Evolutionary conservation across 2,329 filamentous ascomycete species (phyloP).

Genomic region (Beauveria bassiana): DNA sequence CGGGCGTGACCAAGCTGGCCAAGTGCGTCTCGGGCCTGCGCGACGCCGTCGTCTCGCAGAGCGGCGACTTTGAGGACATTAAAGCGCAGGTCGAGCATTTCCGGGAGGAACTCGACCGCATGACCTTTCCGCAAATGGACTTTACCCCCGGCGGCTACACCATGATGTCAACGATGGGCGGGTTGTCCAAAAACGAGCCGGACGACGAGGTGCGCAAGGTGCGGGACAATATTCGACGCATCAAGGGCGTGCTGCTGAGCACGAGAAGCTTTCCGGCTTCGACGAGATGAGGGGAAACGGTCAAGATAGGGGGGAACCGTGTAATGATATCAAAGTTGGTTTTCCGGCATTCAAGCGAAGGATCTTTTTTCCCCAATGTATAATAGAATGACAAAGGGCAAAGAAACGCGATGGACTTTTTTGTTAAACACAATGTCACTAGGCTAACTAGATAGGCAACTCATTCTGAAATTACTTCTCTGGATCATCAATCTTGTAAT

Average conservation of each 20-base stretch:
- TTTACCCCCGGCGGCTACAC: conserved; percentile 28
- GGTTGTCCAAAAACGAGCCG: conserved; percentile 40
- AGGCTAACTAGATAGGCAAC: not conserved
- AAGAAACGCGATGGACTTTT: too few relatives aligned
- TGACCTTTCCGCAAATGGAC: conserved; percentile 40
- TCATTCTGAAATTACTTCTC: conserved; percentile 10
- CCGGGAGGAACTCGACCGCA: conserved; percentile 55
- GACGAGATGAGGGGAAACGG: conserved; percentile 18
- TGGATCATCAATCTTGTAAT: conserved; percentile 20
- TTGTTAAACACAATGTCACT: too few relatives aligned
- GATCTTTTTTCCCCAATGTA: not conserved
- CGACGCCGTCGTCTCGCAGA: conserved; percentile 35
- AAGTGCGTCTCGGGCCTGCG: conserved; percentile 35
- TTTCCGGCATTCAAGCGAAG: not conserved
- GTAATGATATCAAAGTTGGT: not conserved
- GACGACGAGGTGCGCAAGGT: conserved; percentile 66
- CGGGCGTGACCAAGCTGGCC: conserved; percentile 35
- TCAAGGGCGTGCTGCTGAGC: conserved; percentile 72
- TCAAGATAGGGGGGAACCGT: not conserved
- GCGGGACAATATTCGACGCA: conserved; percentile 66
- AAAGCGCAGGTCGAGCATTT: conserved; percentile 49
- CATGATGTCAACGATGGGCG: conserved; percentile 24
- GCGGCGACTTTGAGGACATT: conserved; percentile 42
- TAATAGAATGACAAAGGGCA: not conserved
- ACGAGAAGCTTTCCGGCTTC: conserved; percentile 62